Percentiles rank a stretch among this genome's conserved stretches.
phyloP scores from a whole-genome alignment of 2,329 filamentous ascomycete species.

The Colletotrichum liriopes region DNA sequence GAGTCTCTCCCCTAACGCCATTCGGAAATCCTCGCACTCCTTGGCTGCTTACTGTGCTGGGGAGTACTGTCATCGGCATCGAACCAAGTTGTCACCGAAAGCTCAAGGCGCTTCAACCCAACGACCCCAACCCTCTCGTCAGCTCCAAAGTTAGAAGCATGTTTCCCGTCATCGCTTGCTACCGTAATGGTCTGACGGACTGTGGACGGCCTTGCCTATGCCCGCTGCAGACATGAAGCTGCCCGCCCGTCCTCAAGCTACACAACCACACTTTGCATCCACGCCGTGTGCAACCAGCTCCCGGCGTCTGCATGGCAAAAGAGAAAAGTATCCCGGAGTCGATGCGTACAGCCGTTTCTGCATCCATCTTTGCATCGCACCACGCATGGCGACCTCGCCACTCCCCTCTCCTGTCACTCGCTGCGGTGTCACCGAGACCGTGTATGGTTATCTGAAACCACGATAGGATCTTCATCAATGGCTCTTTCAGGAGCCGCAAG shows the following conservation, averaged over 20 bases:
- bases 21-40: neutral
- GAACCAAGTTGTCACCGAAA: neutral
- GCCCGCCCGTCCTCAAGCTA: slow-evolving; percentile 34
- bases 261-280: slow-evolving; percentile 48
- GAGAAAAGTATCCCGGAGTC: slow-evolving; percentile 53
- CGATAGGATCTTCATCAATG: slow-evolving; percentile 39
- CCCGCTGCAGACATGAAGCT: slow-evolving; percentile 31
- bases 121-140: neutral
- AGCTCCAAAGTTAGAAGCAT: neutral
- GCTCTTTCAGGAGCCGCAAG: slow-evolving; percentile 4
- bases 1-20: neutral
- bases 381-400: slow-evolving; percentile 41
- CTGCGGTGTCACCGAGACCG: slow-evolving; percentile 51
- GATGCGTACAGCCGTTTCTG: slow-evolving; percentile 53
- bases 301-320: slow-evolving; percentile 50
- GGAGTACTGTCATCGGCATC: neutral
- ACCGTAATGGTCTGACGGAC: slow-evolving; percentile 19
- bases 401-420: slow-evolving; percentile 51
- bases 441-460: slow-evolving; percentile 53
- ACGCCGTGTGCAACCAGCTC: slow-evolving; percentile 50
- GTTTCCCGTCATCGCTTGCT: slow-evolving; percentile 1
- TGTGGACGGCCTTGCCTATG: slow-evolving; percentile 45
- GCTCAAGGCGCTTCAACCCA: neutral
- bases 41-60: neutral
- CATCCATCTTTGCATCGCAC: slow-evolving; percentile 47